Evolutionary conservation across 768 basidiomycete species (phyloP), one percentile per base, ranked within the genome.

Genomic region (Amyloporia xantha): DNA sequence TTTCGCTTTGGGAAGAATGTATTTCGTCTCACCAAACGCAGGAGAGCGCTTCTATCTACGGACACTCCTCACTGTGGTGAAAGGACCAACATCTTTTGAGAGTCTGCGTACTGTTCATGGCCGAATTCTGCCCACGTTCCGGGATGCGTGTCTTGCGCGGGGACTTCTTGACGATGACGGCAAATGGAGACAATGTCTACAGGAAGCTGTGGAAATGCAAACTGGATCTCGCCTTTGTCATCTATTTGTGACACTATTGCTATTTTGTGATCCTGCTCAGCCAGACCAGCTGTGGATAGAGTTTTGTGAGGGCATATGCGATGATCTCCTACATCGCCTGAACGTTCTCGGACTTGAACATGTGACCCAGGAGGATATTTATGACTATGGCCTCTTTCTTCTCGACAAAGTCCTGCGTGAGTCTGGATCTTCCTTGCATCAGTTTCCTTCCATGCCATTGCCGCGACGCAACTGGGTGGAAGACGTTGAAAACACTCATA

Each of bases 101-200:
- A 48, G 57, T 51, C 44, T 71, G 1, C 45, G 54, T 0, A 64
- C 65, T 15, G 48, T 64, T 10, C 41, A 69, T 27, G 62, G 56
- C 2, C 27, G 46, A 0, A 11, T 54, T 0, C 54, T 63, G 59
- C 44, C 52, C 0, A 68, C 67, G 1, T 77, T 70, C 42, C 56
- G 62, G 26, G 68, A 65, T 0, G 73, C 74, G 1, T 78, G 76
- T 46, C 17, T 62, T 15, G 65, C 66, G 20, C 43, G 45, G 4
- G 74, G 72, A 1, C 65, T 79, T 0, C 59, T 79, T 2, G 65
- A 64, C 28, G 68, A 76, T 66, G 62, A 71, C 36, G 59, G 66
- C 28, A 75, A 78, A 51, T 64, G 73, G 55, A 55, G 63, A 17
- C 48, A 42, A 20, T 74, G 75, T 55, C 50, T 79, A 0, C 5